Percentiles rank a stretch among this genome's conserved stretches.
phyloP scores from a whole-genome alignment of 345 rosid genomes.

The Sisymbrium irio region DNA sequence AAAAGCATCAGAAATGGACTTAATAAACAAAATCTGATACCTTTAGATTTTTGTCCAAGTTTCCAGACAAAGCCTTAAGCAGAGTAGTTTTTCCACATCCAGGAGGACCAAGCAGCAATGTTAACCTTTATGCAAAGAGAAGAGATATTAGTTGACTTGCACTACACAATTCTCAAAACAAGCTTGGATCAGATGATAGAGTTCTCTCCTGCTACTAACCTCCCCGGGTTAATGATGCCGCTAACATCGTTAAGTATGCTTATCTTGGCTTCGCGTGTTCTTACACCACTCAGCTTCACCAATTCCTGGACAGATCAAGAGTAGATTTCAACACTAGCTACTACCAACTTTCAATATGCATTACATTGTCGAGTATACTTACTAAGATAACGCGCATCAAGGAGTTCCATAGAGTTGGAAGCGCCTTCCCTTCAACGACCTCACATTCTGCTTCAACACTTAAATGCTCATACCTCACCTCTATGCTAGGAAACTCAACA shows the following conservation, averaged over 20 bases:
- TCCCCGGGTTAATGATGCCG: conserved; percentile 62
- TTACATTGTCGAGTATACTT: conserved; percentile 30
- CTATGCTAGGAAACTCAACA: conserved; percentile 55
- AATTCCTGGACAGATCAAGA: conserved; percentile 38
- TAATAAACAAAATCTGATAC: conserved; percentile 24
- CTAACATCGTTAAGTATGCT: conserved; percentile 50
- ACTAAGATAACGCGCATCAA: conserved; percentile 41
- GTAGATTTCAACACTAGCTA: background rate
- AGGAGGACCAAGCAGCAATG: conserved; percentile 74
- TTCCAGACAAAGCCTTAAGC: conserved; percentile 66
- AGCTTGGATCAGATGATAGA: background rate
- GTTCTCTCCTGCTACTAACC: conserved; percentile 36
- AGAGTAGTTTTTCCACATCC: conserved; percentile 74
- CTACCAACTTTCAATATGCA: background rate
- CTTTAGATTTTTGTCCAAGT: conserved; percentile 47
- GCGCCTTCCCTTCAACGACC: conserved; percentile 64
- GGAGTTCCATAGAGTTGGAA: conserved; percentile 76
- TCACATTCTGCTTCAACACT: conserved; percentile 59
- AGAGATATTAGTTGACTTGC: background rate
- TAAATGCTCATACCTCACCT: conserved; percentile 56
- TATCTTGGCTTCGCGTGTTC: conserved; percentile 43
- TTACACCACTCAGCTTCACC: conserved; percentile 37
- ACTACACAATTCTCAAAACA: background rate
- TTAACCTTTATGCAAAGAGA: conserved; percentile 43
- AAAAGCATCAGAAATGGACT: background rate